Conservation (phyloP, 768 basidiomycete species). For the Tulasnella sp. region DNA sequence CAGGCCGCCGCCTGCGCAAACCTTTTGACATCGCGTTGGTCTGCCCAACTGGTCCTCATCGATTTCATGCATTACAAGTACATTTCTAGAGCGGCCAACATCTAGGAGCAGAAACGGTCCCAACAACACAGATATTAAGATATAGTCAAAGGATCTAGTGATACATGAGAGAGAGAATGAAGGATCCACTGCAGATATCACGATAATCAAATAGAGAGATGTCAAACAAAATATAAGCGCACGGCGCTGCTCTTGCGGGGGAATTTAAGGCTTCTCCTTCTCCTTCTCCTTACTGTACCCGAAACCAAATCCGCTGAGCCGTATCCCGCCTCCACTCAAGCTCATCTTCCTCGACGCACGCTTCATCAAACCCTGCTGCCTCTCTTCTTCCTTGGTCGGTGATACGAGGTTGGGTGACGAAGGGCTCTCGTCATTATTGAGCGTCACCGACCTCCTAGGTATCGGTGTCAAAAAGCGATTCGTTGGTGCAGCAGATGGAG, state of each 20-base stretch:
- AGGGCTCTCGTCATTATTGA: background rate
- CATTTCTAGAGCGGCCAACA: no score
- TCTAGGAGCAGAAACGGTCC: no score
- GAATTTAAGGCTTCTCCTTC: background rate
- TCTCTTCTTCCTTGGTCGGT: background rate
- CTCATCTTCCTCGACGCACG: conserved; percentile 14
- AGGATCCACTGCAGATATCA: background rate
- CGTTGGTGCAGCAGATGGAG: background rate
- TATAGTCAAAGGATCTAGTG: no score
- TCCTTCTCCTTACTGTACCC: background rate
- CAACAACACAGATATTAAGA: no score
- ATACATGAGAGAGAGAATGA: no score
- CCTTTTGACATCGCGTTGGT: background rate
- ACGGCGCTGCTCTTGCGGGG: no score
- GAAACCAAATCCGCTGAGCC: conserved; percentile 10
- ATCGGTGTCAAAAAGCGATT: background rate
- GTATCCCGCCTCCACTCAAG: background rate
- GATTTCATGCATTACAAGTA: no score
- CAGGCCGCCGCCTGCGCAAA: conserved; percentile 11
- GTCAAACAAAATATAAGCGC: no score
- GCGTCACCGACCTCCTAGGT: background rate
- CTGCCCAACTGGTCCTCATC: no score
- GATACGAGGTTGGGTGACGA: background rate
- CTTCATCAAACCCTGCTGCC: background rate
- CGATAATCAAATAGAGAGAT: background rate